phyloP scores from a whole-genome alignment of 2,329 filamentous ascomycete genomes.

The Phialophora verrucosa region DNA sequence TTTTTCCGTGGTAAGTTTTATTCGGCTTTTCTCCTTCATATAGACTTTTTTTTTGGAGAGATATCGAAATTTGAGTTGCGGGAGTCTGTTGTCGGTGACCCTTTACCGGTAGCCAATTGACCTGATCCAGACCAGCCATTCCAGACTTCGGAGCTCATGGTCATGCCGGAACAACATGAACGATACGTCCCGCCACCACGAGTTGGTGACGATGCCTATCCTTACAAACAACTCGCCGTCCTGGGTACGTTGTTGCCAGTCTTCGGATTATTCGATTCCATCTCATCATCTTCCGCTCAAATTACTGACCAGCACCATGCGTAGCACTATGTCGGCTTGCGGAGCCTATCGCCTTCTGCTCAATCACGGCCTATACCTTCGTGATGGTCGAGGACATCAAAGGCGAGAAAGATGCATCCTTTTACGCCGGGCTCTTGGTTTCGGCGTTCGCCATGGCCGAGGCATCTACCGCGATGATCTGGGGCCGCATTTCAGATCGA shows the following conservation, averaged over 20 bases:
- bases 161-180: constrained; percentile 5
- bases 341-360: constrained; percentile 56
- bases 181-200: constrained; percentile 2
- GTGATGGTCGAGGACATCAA: constrained; percentile 52
- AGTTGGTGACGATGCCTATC: constrained; percentile 45
- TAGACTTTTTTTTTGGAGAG: neutral
- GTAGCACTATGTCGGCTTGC: constrained; percentile 55
- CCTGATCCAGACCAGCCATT: constrained; percentile 1
- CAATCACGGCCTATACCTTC: constrained; percentile 54
- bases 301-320: constrained; percentile 3
- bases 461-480: constrained; percentile 51
- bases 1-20: constrained; percentile 2
- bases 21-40: neutral
- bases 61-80: constrained; percentile 2
- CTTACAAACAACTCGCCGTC: constrained; percentile 54
- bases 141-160: neutral
- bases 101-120: neutral
- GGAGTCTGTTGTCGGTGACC: neutral
- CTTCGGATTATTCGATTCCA: neutral
- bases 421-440: constrained; percentile 43
- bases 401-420: constrained; percentile 42
- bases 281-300: neutral
- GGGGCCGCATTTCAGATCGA: constrained; percentile 52
- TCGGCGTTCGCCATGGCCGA: constrained; percentile 54
- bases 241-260: constrained; percentile 44